Conservation (phyloP, 108 stramenopile species). For the Poteriospumella lacustris region DNA sequence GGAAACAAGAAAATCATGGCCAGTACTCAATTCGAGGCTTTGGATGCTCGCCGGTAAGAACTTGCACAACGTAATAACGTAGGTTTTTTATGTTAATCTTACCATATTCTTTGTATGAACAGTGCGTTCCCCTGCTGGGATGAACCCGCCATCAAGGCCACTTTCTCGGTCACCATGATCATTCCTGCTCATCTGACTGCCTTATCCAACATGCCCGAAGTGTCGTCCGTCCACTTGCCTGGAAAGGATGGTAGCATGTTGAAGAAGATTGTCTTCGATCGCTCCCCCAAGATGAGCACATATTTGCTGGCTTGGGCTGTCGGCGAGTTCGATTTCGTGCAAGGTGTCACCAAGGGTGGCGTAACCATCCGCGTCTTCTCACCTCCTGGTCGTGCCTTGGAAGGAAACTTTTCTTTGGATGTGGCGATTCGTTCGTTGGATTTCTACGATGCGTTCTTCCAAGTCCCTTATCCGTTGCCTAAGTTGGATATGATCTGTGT, state of each 20-base stretch:
- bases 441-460: constrained; percentile 70
- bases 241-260: no score
- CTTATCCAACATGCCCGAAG: constrained; percentile 90
- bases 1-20: constrained; percentile 76
- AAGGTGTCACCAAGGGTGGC: constrained; percentile 61
- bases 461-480: constrained; percentile 36
- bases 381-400: constrained; percentile 71
- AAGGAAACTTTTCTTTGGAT: constrained; percentile 73
- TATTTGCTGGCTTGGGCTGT: constrained; percentile 83
- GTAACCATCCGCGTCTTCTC: constrained; percentile 78
- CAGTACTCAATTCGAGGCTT: constrained; percentile 82
- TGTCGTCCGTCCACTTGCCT: constrained; percentile 48
- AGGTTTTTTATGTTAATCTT: no score
- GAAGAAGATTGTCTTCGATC: constrained; percentile 62
- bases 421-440: constrained; percentile 69
- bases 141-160: constrained; percentile 87
- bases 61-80: no score
- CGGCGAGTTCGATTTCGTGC: constrained; percentile 74
- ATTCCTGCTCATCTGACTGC: constrained; percentile 70
- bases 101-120: constrained; percentile 67
- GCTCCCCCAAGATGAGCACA: constrained; percentile 82
- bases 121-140: constrained; percentile 92
- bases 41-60: background rate
- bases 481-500: constrained; percentile 46
- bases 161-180: constrained; percentile 69